Base-by-base conservation (phyloP, 2,329 filamentous ascomycete species). In the Aspergillus sclerotialis region DNA sequence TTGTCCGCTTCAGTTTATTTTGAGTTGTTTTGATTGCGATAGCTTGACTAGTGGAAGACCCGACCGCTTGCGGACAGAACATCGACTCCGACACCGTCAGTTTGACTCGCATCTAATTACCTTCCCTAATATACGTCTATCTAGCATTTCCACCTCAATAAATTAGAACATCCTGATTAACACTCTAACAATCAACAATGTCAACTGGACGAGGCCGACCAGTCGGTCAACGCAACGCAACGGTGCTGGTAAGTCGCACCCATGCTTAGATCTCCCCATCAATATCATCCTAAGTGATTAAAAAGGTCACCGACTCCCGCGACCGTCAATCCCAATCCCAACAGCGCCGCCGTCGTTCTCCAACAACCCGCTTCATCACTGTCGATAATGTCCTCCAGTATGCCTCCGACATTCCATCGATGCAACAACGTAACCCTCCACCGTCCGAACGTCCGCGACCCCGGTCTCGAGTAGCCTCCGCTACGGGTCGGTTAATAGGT, bases 361-460 rank as follows among this genome's bases (percentile, higher is more conserved):
- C 48, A 7, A 45, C 73, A 47, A 89, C 78, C 69, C 84, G 78
- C 50, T 84, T 84, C 60, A 86, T 96, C 56, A 78, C 73, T 11
- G 90, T 98, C 60, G 92, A 98, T 66, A 94, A 90, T 57, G 84
- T 96, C 45, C 78, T 98, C 4, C 88, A 94, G 59, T 86, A 94
- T 67, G 83, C 88, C 39, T 92, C 87, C 32, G 89, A 95, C 55
- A 92, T 98, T 26, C 92, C 92, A 1, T 96, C 92, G 0, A 89
- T 88, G 52, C 90, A 95, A 61, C 85, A 87, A 36, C 80, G 92
- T 25, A 73, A 77, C 0, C 82, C 84, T 2, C 67, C 70, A 18
- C 53, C 69, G 54, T 58, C 38, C 33, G 43, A 48, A 30, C 45
- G 53, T 18, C 38, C 48, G 11, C 56, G 58, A 5, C 50, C 48